phyloP scores from a whole-genome alignment of 2,329 filamentous ascomycete genomes.

The Fusarium decemcellulare region DNA sequence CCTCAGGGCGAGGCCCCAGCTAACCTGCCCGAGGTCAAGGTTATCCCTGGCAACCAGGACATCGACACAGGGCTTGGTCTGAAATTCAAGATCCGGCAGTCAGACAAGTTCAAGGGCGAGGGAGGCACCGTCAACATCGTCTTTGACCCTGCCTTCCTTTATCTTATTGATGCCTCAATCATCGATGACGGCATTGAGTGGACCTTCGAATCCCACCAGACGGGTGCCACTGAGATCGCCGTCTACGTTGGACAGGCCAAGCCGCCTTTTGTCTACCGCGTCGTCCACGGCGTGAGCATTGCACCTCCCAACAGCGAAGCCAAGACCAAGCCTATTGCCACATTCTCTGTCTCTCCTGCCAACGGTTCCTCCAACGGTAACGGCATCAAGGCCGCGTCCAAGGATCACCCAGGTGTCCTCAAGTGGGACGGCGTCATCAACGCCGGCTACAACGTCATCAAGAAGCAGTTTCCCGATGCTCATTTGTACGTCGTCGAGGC shows the following conservation, averaged over 20 bases:
- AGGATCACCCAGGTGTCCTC: too few species aligned
- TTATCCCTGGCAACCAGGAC: conserved; percentile 1
- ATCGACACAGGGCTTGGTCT: background rate
- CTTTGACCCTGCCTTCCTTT: conserved; percentile 12
- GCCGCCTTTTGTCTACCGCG: conserved; percentile 58
- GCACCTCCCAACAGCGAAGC: background rate
- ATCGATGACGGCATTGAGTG: conserved; percentile 19
- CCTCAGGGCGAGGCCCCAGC: background rate
- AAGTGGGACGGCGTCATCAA: conserved; percentile 32
- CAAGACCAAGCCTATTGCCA: background rate
- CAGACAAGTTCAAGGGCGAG: conserved; percentile 17
- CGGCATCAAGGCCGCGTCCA: background rate
- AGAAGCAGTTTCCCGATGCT: conserved; percentile 17
- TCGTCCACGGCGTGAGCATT: conserved; percentile 11
- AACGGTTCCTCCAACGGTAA: background rate
- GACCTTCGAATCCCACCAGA: conserved; percentile 8
- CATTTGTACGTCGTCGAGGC: conserved; percentile 26
- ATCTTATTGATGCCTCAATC: too few species aligned
- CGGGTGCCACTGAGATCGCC: conserved; percentile 21
- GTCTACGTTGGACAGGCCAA: conserved; percentile 54
- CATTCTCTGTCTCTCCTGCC: conserved; percentile 12
- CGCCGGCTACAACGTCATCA: conserved; percentile 22
- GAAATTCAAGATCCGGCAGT: background rate
- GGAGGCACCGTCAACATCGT: conserved; percentile 15
- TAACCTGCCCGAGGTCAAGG: conserved; percentile 18